Base-by-base conservation (phyloP, 805 yeast genomes). In the Lachancea thermotolerans region DNA sequence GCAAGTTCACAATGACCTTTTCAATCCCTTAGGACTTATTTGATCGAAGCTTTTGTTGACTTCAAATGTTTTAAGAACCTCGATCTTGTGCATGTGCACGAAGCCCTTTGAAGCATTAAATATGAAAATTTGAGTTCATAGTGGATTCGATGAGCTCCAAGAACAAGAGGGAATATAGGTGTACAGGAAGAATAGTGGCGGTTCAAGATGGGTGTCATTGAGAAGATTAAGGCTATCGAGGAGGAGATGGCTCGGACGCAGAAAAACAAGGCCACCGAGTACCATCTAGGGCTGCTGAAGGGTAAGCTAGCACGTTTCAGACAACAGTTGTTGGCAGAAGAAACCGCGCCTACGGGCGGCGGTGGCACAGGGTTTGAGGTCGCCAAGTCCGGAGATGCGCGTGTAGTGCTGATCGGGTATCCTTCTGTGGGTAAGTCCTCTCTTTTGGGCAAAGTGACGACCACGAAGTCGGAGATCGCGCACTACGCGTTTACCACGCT, bases 401-500 rank as follows among this genome's bases (percentile, higher is more conserved):
- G 99, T 55, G 95, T 88, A 2, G 95, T 95, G 15, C 71, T 91
- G 44, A 90, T 93, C 66, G 99, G 99, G 28, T 91, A 90, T 64
- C 99, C 99, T 14, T 90, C 97, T 1, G 99, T 93, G 18, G 99
- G 99, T 63, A 91, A 91, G 58, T 90, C 97, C 1, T 87, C 96
- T 2, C 79, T 91, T 52, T 71, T 91, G 48, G 81, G 88, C 15
- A 87, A 88, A 58, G 86, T 93, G 45, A 91, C 99, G 16, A 85
- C 86, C 57, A 91, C 98, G 1, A 87, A 87, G 64, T 85, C 96
- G 1, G 98, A 89, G 64, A 85, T 95, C 42, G 99, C 98, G 5
- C 86, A 82, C 41, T 91, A 93, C 60, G 93, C 95, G 42, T 91
- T 91, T 74, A 91, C 99, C 7, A 91, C 99, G 0, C 75, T 91